These are phyloP conservation scores for Trichoderma erinaceum DNA, from an alignment of 495 filamentous ascomycete genomes.

Conservation along the genomic window DNA sequence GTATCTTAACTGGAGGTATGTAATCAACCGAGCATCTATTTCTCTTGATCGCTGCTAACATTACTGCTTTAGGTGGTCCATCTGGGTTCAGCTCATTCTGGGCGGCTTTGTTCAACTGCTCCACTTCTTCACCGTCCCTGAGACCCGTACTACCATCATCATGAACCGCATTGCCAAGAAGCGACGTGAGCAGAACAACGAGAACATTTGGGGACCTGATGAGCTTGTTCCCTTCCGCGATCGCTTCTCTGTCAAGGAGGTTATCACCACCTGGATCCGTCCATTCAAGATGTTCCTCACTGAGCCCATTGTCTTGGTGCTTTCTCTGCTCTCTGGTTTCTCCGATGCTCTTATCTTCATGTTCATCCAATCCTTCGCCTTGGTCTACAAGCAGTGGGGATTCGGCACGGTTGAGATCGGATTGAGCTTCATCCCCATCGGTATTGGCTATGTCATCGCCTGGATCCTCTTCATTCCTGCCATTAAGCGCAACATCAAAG, in stretches of 20 bases:
- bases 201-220: conserved; percentile 57
- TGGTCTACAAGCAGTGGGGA: conserved; percentile 60
- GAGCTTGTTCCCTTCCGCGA: conserved; percentile 48
- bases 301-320: conserved; percentile 66
- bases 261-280: conserved; percentile 57
- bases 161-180: conserved; percentile 62
- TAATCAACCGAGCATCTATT: neutral
- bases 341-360: conserved; percentile 78
- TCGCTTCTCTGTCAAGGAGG: conserved; percentile 48
- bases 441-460: conserved; percentile 59
- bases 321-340: conserved; percentile 71
- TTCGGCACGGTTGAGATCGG: conserved; percentile 52
- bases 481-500: conserved; percentile 50
- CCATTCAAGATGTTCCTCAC: conserved; percentile 74
- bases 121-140: conserved; percentile 56
- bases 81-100: conserved; percentile 77
- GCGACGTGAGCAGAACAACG: conserved; percentile 47
- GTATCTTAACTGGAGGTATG: conserved; percentile 51
- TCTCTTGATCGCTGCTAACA: neutral
- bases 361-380: conserved; percentile 60
- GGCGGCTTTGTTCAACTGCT: conserved; percentile 58
- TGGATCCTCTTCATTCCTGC: conserved; percentile 59
- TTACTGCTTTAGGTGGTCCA: conserved; percentile 48
- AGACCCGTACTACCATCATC: conserved; percentile 62
- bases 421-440: conserved; percentile 57